phyloP scores from a whole-genome alignment of 2,329 filamentous ascomycete genomes.

The Lasiodiplodia gonubiensis region DNA sequence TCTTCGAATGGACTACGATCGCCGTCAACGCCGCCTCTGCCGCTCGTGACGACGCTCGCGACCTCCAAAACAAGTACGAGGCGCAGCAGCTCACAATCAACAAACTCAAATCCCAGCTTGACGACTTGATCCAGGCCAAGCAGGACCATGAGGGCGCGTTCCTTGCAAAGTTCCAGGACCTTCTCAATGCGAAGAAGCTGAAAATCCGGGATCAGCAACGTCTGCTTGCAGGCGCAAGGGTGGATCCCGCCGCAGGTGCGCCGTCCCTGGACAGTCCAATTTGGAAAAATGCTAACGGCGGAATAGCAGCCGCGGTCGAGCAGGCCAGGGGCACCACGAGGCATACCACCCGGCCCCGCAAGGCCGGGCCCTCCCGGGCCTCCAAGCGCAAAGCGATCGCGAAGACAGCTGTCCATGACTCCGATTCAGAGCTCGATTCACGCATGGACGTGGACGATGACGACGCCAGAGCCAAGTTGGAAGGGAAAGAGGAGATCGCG shows the following conservation, averaged over 20 bases:
- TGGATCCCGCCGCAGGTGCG: constrained; percentile 42
- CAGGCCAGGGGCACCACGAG: constrained; percentile 34
- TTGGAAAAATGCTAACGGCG: constrained; percentile 19
- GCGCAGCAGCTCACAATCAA: constrained; percentile 62
- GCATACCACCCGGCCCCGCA: constrained; percentile 34
- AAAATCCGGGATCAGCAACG: constrained; percentile 78
- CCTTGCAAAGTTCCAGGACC: constrained; percentile 70
- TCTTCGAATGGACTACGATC: constrained; percentile 73
- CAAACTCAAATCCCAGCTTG: constrained; percentile 66
- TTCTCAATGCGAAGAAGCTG: constrained; percentile 80
- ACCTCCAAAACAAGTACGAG: constrained; percentile 50
- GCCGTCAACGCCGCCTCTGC: constrained; percentile 58
- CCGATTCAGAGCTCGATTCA: constrained; percentile 40
- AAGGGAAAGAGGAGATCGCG: constrained; percentile 26
- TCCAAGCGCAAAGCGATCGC: constrained; percentile 44
- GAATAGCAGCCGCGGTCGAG: constrained; percentile 39
- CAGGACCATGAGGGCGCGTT: constrained; percentile 69
- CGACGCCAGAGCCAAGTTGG: constrained; percentile 38
- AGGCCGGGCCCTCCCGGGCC: constrained; percentile 41
- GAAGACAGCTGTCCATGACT: constrained; percentile 30
- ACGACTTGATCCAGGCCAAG: constrained; percentile 70
- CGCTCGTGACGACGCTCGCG: constrained; percentile 52
- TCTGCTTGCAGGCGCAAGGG: constrained; percentile 62
- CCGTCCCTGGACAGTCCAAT: constrained; percentile 2
- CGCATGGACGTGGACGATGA: constrained; percentile 35